Conservation (phyloP, 768 basidiomycete genomes). For the Basidioascus undulatus region DNA sequence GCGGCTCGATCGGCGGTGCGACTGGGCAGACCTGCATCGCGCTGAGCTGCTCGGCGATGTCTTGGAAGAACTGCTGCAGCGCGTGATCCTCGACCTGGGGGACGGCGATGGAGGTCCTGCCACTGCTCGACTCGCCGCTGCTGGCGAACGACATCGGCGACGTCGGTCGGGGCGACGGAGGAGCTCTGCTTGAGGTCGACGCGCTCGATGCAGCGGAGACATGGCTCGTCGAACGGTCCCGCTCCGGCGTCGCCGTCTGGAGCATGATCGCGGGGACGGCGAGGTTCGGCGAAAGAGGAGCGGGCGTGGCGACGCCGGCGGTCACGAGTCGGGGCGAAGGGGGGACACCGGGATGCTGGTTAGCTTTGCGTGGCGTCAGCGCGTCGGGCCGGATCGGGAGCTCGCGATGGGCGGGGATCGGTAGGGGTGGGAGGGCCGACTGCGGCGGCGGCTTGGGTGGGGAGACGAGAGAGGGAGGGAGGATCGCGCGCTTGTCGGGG, state of each 20-base stretch:
- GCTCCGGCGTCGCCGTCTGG: constrained; percentile 13
- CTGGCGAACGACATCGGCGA: constrained; percentile 3
- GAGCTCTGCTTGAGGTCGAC: background rate
- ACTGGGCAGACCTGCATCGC: no score
- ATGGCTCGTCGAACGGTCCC: background rate
- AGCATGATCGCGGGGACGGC: constrained; percentile 14
- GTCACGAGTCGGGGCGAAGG: no score
- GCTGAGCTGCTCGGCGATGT: constrained; percentile 30
- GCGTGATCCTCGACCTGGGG: constrained; percentile 48
- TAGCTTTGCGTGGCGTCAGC: no score
- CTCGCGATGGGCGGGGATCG: background rate
- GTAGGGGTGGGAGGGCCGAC: no score
- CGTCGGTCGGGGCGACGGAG: background rate
- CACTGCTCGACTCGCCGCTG: background rate
- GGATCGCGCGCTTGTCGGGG: background rate
- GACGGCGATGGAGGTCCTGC: constrained; percentile 27
- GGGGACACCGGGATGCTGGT: no score
- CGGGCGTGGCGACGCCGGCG: no score
- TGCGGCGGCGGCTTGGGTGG: no score
- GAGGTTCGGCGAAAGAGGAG: constrained; percentile 1
- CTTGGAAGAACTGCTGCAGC: constrained; percentile 63
- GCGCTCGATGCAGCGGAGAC: background rate
- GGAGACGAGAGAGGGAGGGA: constrained; percentile 1
- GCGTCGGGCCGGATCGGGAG: no score
- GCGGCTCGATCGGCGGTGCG: no score